phyloP scores from a whole-genome alignment of 75 land plant species.

The Cryptomeria japonica region DNA sequence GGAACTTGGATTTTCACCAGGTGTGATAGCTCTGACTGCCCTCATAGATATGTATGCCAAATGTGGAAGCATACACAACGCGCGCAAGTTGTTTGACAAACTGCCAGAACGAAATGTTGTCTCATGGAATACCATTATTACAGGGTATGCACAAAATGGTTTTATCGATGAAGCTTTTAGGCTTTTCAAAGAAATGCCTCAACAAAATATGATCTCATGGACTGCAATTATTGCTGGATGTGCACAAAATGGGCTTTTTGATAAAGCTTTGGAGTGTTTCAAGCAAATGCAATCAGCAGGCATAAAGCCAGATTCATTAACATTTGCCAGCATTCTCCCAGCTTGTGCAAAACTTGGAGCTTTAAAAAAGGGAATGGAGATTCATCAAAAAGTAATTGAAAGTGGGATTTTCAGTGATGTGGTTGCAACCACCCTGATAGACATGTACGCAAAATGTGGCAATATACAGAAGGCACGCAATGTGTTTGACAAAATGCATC shows the following conservation, averaged over 20 bases:
- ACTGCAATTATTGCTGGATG: slow-evolving; percentile 53
- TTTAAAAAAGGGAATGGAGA: slow-evolving; percentile 25
- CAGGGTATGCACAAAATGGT: not conserved
- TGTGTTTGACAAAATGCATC: slow-evolving; percentile 33
- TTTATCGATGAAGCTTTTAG: not conserved
- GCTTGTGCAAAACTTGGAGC: slow-evolving; percentile 28
- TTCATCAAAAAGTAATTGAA: slow-evolving; percentile 40
- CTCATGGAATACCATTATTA: slow-evolving; percentile 10
- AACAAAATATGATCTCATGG: slow-evolving; percentile 50
- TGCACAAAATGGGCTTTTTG: slow-evolving; percentile 19
- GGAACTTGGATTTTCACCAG: not conserved
- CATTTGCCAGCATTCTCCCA: slow-evolving; percentile 40
- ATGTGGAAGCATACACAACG: not conserved
- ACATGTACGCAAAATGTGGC: slow-evolving; percentile 60
- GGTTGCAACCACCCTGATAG: slow-evolving; percentile 47
- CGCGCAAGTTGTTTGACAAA: slow-evolving; percentile 9
- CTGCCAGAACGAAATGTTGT: slow-evolving; percentile 9
- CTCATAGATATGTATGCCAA: slow-evolving; percentile 20
- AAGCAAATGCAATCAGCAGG: slow-evolving; percentile 30
- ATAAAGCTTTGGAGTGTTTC: slow-evolving; percentile 36
- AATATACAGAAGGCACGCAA: slow-evolving; percentile 29
- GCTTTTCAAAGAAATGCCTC: slow-evolving; percentile 26
- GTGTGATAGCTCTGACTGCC: slow-evolving; percentile 11
- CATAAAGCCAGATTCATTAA: slow-evolving; percentile 31
- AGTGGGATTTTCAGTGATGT: slow-evolving; percentile 35